A percentile compares a stretch with the other conserved stretches of the same genome.
Conservation (phyloP, 1,284 basidiomycete species). For the Neolentinus lepideus region DNA sequence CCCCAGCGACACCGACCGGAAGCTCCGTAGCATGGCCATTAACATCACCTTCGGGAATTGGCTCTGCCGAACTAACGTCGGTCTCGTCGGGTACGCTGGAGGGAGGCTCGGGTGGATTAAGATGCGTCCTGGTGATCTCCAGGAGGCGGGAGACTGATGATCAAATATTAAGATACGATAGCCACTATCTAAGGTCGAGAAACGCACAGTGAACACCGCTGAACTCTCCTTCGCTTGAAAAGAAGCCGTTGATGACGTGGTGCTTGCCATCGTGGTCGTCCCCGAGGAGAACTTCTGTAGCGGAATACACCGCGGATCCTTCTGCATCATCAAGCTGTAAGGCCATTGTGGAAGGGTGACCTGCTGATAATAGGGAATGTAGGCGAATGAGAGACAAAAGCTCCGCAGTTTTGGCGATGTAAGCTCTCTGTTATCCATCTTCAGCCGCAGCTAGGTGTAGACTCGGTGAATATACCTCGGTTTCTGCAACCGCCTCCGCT, state of each 20-base stretch:
- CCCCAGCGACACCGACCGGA: constrained; percentile 21
- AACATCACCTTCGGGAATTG: constrained; percentile 10
- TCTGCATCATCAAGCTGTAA: constrained; percentile 46
- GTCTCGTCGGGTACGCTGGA: constrained; percentile 9
- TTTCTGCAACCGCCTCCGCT: constrained; percentile 45
- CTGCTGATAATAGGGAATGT: constrained; percentile 45
- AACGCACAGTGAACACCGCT: constrained; percentile 54
- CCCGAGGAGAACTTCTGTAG: constrained; percentile 45
- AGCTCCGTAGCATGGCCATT: constrained; percentile 13
- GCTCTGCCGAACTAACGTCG: constrained; percentile 3
- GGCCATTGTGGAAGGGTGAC: constrained; percentile 34
- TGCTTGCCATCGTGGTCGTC: constrained; percentile 43
- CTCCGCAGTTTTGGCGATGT: constrained; percentile 31
- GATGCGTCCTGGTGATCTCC: constrained; percentile 44
- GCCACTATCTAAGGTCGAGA: neutral
- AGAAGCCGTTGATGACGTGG: constrained; percentile 42
- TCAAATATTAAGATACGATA: neutral
- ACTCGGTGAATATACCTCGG: constrained; percentile 38
- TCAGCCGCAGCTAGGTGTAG: neutral
- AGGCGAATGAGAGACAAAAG: constrained; percentile 63
- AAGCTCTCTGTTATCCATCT: neutral
- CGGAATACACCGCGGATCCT: constrained; percentile 42
- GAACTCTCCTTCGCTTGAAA: constrained; percentile 48
- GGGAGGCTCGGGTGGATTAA: constrained; percentile 37
- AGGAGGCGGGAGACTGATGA: constrained; percentile 50